Base-by-base conservation (phyloP, 2,329 filamentous ascomycete species). In the Coniochaeta prunicola region DNA sequence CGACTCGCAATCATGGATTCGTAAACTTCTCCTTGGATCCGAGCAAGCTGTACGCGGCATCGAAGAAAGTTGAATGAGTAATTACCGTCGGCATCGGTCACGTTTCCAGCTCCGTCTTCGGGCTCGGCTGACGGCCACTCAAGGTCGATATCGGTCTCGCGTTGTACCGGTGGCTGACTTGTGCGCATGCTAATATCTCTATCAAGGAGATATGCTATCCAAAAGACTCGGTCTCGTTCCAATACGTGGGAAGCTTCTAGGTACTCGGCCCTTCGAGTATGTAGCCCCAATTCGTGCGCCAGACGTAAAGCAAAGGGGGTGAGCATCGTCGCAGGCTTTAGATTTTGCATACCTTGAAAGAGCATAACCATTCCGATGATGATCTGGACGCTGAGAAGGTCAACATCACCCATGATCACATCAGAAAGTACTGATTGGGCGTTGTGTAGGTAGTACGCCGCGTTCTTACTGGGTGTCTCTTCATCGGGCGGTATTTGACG, bases 321-420 rank as follows among this genome's bases (percentile, higher is more conserved):
- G 53, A 70, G 59, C 59, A 70, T 61, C 56, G 65, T 50, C 30
- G 67, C 53, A 50, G 66, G 68, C 50, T 62, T 61, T 17, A 67
- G 60, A 62, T 70, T 66, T 61, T 60, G 62, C 54, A 66, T 59
- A 56, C 57, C 63, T 59, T 67, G 64, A 59, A 68, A 61, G 31
- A 70, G 54, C 57, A 68, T 64, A 30, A 67, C 67, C 62, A 70
- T 67, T 19, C 67, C 68, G 48, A 69, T 59, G 31, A 70, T 54
- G 57, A 70, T 65, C 61, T 70, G 68, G 57, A 70, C 61, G 59
- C 68, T 70, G 60, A 69, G 63, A 12, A 70, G 64, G 40, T 66
- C 55, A 48, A 55, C 60, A 56, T 67, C 64, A 53, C 65, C 61
- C 42, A 69, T 57, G 28, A 67, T 59, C 19, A 70, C 59, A n/a